Evolutionary conservation across 352 stramenopile species (phyloP).

Genomic region (Globisporangium yorkense): DNA sequence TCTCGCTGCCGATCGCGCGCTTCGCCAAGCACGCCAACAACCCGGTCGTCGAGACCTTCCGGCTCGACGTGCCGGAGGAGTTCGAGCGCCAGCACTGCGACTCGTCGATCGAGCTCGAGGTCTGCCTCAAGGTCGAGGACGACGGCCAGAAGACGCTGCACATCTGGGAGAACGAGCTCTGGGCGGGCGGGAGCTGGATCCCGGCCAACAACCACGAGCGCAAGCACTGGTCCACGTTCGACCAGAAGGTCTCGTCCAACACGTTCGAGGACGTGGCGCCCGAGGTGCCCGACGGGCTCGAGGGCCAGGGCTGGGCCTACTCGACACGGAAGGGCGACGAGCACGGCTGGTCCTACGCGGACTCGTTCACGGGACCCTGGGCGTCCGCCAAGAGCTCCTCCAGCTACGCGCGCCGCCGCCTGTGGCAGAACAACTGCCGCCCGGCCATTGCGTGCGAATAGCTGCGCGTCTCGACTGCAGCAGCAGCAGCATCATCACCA

Average conservation of each 20-base stretch:
- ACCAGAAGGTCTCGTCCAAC: conserved; percentile 50
- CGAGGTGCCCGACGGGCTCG: conserved; percentile 37
- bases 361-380: conserved; percentile 62
- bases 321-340: conserved; percentile 57
- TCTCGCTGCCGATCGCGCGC: conserved; percentile 39
- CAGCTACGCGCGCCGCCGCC: conserved; percentile 45
- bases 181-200: conserved; percentile 32
- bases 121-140: conserved; percentile 45
- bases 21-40: conserved; percentile 47
- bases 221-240: conserved; percentile 49
- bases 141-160: conserved; percentile 46
- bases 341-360: conserved; percentile 67
- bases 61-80: conserved; percentile 35
- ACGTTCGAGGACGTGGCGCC: conserved; percentile 65
- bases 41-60: conserved; percentile 41
- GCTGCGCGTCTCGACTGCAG: not conserved
- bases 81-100: conserved; percentile 29
- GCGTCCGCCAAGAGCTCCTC: conserved; percentile 16
- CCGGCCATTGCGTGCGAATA: conserved; percentile 41
- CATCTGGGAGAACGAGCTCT: conserved; percentile 71
- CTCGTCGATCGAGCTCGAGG: conserved; percentile 30
- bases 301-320: conserved; percentile 60
- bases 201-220: conserved; percentile 45
- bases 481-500: not conserved
- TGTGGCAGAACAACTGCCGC: conserved; percentile 72